Evolutionary conservation across 148 eudicot genomes (phyloP).

Genomic region (Camellia japonica): DNA sequence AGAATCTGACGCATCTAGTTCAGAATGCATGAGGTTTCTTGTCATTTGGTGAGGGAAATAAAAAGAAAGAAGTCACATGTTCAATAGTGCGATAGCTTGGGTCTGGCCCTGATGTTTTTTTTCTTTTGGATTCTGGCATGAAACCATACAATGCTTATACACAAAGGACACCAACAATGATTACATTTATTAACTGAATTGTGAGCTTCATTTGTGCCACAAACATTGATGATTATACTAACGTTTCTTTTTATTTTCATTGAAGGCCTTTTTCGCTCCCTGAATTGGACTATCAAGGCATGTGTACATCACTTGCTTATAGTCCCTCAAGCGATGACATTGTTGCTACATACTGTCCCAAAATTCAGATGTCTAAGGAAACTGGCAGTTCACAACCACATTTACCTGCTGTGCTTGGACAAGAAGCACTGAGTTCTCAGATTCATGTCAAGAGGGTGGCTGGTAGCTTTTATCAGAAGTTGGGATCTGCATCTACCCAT

Average conservation of each 20-base stretch:
- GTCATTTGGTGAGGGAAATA: too few relatives aligned
- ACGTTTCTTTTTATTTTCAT: neutral
- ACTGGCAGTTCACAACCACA: constrained; percentile 26
- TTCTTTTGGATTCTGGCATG: neutral
- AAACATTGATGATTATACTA: neutral
- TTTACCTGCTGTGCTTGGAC: constrained; percentile 24
- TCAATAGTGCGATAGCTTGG: too few relatives aligned
- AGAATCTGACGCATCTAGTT: too few relatives aligned
- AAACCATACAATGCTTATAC: neutral
- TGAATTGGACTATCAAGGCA: constrained; percentile 38
- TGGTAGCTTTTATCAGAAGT: constrained; percentile 18
- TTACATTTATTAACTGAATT: neutral
- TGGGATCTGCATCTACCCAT: constrained; percentile 32
- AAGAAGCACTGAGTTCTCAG: constrained; percentile 33
- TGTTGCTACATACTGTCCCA: constrained; percentile 42
- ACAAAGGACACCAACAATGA: neutral
- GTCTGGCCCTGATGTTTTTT: neutral
- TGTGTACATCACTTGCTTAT: constrained; percentile 48
- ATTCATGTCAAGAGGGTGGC: constrained; percentile 27
- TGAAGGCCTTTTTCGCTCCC: constrained; percentile 33
- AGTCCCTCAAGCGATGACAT: constrained; percentile 32
- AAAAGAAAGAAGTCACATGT: too few relatives aligned
- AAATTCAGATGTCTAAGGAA: constrained; percentile 28
- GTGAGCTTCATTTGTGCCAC: neutral
- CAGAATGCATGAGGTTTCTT: too few relatives aligned